These are phyloP conservation scores for Lactarius vividus DNA, from an alignment of 768 basidiomycete genomes.

Conservation along the genomic window DNA sequence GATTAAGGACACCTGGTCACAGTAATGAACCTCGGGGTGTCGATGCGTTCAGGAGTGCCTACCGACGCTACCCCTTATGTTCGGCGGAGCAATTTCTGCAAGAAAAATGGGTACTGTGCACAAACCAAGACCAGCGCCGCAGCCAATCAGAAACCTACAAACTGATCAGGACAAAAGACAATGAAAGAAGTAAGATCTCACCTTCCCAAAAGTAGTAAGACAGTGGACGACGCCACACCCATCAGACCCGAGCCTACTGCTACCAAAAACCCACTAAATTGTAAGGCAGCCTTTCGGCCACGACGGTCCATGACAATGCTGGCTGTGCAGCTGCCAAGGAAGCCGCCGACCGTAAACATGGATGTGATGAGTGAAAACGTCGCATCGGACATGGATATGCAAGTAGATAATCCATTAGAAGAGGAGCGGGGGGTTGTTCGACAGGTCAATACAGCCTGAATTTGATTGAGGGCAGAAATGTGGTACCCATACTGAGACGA, in stretches of 20 bases:
- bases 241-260: constrained; percentile 63
- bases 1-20: constrained; percentile 67
- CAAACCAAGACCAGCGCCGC: constrained; percentile 68
- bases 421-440: constrained; percentile 33
- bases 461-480: constrained; percentile 87
- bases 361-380: constrained; percentile 83
- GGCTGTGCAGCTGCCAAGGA: constrained; percentile 69
- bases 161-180: constrained; percentile 6
- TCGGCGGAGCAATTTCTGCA: constrained; percentile 78
- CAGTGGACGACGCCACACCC: constrained; percentile 55
- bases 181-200: constrained; percentile 30
- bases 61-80: constrained; percentile 76
- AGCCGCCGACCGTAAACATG: constrained; percentile 83
- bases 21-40: neutral
- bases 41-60: constrained; percentile 27
- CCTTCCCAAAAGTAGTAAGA: constrained; percentile 64
- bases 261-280: constrained; percentile 54
- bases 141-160: constrained; percentile 59
- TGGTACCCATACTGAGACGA: constrained; percentile 79
- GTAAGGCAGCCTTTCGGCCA: constrained; percentile 69
- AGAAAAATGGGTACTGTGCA: constrained; percentile 84
- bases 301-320: constrained; percentile 65
- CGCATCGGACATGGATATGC: constrained; percentile 75
- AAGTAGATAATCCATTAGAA: constrained; percentile 54
- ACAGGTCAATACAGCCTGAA: constrained; percentile 77